Percentiles rank a stretch among this genome's conserved stretches.
Evolutionary conservation across 2,329 filamentous ascomycete species (phyloP).

Genomic region (Curvularia hawaiiensis): DNA sequence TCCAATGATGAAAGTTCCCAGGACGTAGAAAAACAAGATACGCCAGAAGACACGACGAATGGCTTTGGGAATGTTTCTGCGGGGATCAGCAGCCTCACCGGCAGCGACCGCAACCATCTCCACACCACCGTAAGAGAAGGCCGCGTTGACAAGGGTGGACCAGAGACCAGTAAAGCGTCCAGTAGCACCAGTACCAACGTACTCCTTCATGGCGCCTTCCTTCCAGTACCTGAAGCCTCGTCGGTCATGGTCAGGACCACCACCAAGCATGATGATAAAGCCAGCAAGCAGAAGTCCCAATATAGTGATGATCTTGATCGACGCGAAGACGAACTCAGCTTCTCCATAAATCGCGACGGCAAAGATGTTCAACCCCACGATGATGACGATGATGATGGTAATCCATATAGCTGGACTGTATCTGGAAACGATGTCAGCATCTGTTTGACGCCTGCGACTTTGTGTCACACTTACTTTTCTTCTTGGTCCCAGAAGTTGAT

Average conservation of each 20-base stretch:
- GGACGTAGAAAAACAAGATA: slow-evolving; percentile 61
- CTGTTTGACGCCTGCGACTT: neutral
- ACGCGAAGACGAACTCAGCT: slow-evolving; percentile 56
- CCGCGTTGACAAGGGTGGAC: slow-evolving; percentile 60
- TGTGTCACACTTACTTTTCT: slow-evolving; percentile 16
- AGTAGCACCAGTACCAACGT: slow-evolving; percentile 59
- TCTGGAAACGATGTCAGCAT: slow-evolving; percentile 6
- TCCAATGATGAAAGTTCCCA: slow-evolving; percentile 60
- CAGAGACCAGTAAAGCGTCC: slow-evolving; percentile 69
- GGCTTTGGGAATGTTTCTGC: slow-evolving; percentile 58
- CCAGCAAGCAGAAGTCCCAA: slow-evolving; percentile 39
- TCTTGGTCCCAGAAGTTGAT: slow-evolving; percentile 43
- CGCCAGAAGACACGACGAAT: slow-evolving; percentile 61
- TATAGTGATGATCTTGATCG: slow-evolving; percentile 54
- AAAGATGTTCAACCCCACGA: slow-evolving; percentile 43
- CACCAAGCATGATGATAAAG: slow-evolving; percentile 45
- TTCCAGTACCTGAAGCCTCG: slow-evolving; percentile 72
- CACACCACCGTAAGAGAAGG: slow-evolving; percentile 45
- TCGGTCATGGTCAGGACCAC: slow-evolving; percentile 40
- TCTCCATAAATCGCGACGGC: slow-evolving; percentile 51
- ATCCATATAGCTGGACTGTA: slow-evolving; percentile 40
- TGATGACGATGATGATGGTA: slow-evolving; percentile 42
- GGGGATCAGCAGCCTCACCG: slow-evolving; percentile 44
- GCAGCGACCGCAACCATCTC: slow-evolving; percentile 48
- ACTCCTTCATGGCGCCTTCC: slow-evolving; percentile 59